Percentiles rank a stretch among this genome's conserved stretches.
These are phyloP conservation scores for Annulohypoxylon stygium DNA, from an alignment of 495 filamentous ascomycete genomes.

Conservation along the genomic window DNA sequence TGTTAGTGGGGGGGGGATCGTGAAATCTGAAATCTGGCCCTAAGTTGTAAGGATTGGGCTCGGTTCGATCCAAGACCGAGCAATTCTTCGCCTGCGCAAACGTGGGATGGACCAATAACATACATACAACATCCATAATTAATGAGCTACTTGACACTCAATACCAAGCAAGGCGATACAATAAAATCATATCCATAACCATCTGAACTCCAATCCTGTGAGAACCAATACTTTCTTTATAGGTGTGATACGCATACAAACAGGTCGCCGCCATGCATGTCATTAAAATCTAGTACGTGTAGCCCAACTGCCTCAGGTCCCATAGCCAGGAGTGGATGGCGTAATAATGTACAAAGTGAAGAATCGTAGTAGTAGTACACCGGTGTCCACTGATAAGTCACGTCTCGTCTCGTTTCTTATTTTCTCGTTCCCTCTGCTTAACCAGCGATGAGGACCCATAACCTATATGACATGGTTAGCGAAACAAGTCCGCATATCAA, in stretches of 20 bases:
- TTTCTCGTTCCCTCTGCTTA: slow-evolving; percentile 33
- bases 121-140: background rate
- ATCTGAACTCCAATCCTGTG: slow-evolving; percentile 8
- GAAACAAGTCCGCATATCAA: background rate
- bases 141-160: background rate
- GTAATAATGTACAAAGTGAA: slow-evolving; percentile 43
- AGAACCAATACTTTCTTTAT: slow-evolving; percentile 15
- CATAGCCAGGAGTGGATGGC: slow-evolving; percentile 17
- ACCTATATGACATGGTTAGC: slow-evolving; percentile 32
- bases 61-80: slow-evolving; percentile 45
- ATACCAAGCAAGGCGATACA: background rate
- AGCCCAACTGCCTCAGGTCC: slow-evolving; percentile 21
- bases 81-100: background rate
- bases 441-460: slow-evolving; percentile 58
- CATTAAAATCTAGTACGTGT: slow-evolving; percentile 44
- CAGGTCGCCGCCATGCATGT: slow-evolving; percentile 32
- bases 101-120: background rate
- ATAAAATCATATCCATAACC: slow-evolving; percentile 8
- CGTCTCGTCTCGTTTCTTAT: slow-evolving; percentile 24
- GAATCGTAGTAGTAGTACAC: slow-evolving; percentile 37
- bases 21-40: background rate
- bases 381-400: slow-evolving; percentile 32
- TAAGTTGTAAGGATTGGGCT: slow-evolving; percentile 14
- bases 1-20: background rate
- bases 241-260: slow-evolving; percentile 18